phyloP scores from a whole-genome alignment of 495 filamentous ascomycete genomes.

The Sordaria brevicollis region DNA sequence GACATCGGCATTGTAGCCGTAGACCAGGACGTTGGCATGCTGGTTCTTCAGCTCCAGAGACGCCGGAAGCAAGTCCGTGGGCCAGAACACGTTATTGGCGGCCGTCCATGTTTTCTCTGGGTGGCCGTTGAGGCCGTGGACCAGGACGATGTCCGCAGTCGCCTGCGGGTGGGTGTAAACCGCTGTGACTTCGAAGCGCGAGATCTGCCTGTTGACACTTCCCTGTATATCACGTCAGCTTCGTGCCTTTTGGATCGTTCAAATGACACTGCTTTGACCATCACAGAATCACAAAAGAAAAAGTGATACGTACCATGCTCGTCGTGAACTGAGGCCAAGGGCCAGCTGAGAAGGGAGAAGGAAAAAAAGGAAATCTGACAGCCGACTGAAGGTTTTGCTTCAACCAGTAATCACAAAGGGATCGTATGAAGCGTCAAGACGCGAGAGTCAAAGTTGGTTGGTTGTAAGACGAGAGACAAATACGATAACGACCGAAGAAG shows the following conservation, averaged over 20 bases:
- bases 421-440: not conserved
- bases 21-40: conserved; percentile 63
- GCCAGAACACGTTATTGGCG: conserved; percentile 62
- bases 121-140: conserved; percentile 77
- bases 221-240: conserved; percentile 18
- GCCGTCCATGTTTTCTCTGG: conserved; percentile 68
- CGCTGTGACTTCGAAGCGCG: conserved; percentile 58
- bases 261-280: not conserved
- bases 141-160: conserved; percentile 60
- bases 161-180: conserved; percentile 52
- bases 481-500: not conserved
- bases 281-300: not conserved
- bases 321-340: not conserved
- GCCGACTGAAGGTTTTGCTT: not conserved
- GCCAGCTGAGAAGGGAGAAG: not conserved
- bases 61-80: conserved; percentile 58
- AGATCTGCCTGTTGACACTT: conserved; percentile 45
- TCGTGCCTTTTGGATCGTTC: not conserved
- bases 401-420: not conserved
- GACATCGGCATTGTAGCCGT: conserved; percentile 79
- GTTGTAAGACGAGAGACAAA: not conserved
- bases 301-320: not conserved
- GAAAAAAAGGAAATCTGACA: not conserved
- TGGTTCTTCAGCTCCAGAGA: conserved; percentile 50
- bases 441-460: not conserved